Conservation (phyloP, 2,329 filamentous ascomycete genomes). For the Botryotinia calthae region DNA sequence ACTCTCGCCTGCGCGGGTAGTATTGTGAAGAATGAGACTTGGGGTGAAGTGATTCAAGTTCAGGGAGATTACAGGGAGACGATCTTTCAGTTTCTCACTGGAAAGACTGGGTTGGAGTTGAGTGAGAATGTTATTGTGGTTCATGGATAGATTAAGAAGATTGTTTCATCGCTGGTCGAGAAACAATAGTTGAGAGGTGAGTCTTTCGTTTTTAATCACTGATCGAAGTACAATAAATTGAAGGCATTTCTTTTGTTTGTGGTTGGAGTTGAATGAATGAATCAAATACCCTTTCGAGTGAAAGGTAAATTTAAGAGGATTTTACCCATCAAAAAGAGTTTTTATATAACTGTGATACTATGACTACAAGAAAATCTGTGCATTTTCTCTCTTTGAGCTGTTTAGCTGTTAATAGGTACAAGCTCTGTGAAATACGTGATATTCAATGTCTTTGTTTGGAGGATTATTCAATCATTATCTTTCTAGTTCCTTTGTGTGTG, state of each 20-base stretch:
- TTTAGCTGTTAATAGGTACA: neutral
- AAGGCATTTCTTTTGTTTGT: neutral
- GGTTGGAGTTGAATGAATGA: neutral
- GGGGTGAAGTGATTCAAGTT: neutral
- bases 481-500: neutral
- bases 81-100: neutral
- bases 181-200: neutral
- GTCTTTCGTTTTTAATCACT: neutral
- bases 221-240: neutral
- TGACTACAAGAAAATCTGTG: neutral
- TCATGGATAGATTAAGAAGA: neutral
- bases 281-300: neutral
- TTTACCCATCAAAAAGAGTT: neutral
- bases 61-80: neutral
- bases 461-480: neutral
- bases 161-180: neutral
- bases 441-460: too few relatives aligned
- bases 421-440: neutral
- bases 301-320: neutral
- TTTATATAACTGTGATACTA: neutral
- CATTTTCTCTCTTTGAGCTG: neutral
- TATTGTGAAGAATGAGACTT: neutral
- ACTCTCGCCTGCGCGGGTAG: neutral
- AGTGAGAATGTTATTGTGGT: neutral
- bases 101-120: neutral